Base-by-base conservation (phyloP, 371 early-diverging fungal species). In the Mortierella sp. region DNA sequence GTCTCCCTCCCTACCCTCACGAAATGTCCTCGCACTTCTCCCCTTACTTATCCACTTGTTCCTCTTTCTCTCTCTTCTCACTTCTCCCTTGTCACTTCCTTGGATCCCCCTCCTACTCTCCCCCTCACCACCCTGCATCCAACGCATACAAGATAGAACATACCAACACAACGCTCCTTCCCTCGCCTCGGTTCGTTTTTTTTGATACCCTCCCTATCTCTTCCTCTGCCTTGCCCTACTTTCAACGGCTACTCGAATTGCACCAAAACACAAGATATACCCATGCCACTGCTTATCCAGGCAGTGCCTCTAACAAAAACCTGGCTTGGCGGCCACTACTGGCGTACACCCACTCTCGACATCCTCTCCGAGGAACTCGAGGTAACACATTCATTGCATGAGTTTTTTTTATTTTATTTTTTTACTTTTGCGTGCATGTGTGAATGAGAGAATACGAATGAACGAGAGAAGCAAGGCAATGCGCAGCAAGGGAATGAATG, bases 321-420 rank as follows among this genome's bases (percentile, higher is more conserved):
- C 10, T 77, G 77, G 77, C 55, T 63, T 22, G 77, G 77, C 11
- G 37, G 37, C 2, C 65, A 71, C 40, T 67, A 66, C 26, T 80
- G 81, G 81, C 53, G 63, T n/a, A 47, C 72, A 26, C 50, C 81
- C 0, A n/a, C 7, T 11, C 31, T 26, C 31, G 70, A 80, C n/a
- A 68, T 66, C 50, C 29, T 80, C 29, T 77, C 81, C 16, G 55
- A 44, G 31, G 81, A 80, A 31, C 73, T 80, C 5, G 77, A 80
- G 64, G 81, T 80, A 76, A 10, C 31, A n/a, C n/a, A n/a, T n/a
- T n/a, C n/a, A n/a, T n/a, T n/a, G n/a, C 5, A 47, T 11, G 47
- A 47, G 13, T 3, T n/a, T 48, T n/a, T 22, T 48, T 48, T 48
- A 2, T n/a, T n/a, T n/a, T n/a, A n/a, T n/a, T n/a, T 53, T n/a